phyloP scores from a whole-genome alignment of 257 asterid species.

The Misopates orontium region DNA sequence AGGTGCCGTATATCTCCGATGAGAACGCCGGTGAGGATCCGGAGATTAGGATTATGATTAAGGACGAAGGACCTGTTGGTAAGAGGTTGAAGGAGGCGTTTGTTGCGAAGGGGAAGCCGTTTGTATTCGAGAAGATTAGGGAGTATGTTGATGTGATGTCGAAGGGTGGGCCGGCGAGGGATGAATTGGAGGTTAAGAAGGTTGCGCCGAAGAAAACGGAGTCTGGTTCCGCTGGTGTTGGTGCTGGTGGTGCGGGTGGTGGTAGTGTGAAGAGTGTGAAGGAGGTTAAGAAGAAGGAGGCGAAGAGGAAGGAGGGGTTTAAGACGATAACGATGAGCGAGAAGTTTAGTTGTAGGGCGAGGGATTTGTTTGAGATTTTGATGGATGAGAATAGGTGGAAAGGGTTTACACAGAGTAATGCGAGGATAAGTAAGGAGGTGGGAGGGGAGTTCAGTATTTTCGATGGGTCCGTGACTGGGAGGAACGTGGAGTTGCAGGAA shows the following conservation, averaged over 20 bases:
- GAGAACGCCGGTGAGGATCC: conserved; percentile 98
- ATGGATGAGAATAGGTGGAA: conserved; percentile 99
- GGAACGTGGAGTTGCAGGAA: conserved; percentile 69
- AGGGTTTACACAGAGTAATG: conserved; percentile 94
- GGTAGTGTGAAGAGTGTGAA: conserved; percentile 18
- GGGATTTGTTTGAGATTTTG: conserved; percentile 79
- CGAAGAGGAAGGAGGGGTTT: conserved; percentile 79
- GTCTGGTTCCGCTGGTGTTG: conserved; percentile 30
- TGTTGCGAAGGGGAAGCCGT: conserved; percentile 45
- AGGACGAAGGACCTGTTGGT: conserved; percentile 81
- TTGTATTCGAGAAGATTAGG: conserved; percentile 50
- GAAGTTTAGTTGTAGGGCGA: conserved; percentile 78
- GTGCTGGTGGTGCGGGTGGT: conserved; percentile 7
- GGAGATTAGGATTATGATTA: conserved; percentile 54
- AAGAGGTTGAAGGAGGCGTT: conserved; percentile 74
- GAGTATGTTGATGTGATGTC: conserved; percentile 56
- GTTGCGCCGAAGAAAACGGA: conserved; percentile 38
- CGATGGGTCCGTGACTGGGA: conserved; percentile 84
- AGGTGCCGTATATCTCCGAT: conserved; percentile 80
- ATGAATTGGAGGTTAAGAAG: conserved; percentile 75
- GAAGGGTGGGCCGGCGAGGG: conserved; percentile 78
- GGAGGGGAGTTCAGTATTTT: conserved; percentile 87
- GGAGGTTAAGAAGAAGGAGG: conserved; percentile 49
- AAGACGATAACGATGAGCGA: conserved; percentile 87
- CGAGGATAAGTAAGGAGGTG: conserved; percentile 77